Evolutionary conservation across 768 basidiomycete genomes (phyloP).

Genomic region (Boletellus ananas): DNA sequence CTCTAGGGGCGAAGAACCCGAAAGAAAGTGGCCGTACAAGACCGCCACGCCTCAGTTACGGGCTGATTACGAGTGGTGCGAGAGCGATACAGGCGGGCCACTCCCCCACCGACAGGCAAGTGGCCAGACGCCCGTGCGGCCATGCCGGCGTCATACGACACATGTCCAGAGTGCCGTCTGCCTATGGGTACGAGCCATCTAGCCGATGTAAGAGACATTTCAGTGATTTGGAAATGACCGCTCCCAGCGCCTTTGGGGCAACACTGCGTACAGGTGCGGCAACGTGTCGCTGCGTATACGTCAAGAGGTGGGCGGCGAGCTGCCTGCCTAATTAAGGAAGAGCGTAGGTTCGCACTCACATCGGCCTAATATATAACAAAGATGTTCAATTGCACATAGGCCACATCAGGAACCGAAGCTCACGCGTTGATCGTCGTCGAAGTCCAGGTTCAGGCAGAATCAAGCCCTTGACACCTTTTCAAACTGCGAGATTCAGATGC

Average conservation of each 20-base stretch:
- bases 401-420: slow-evolving; percentile 26
- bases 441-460: slow-evolving; percentile 13
- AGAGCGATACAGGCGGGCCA: neutral
- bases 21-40: slow-evolving; percentile 19
- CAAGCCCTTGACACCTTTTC: slow-evolving; percentile 21
- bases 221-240: neutral
- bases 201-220: slow-evolving; percentile 9
- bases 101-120: neutral
- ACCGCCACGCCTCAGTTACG: slow-evolving; percentile 18
- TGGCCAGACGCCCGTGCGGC: slow-evolving; percentile 7
- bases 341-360: slow-evolving; percentile 7
- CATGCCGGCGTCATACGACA: slow-evolving; percentile 11
- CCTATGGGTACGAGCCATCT: slow-evolving; percentile 5
- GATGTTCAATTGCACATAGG: slow-evolving; percentile 7
- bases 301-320: slow-evolving; percentile 14
- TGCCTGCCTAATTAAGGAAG: slow-evolving; percentile 3
- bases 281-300: slow-evolving; percentile 24
- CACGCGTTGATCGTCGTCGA: slow-evolving; percentile 25
- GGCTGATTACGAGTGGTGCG: slow-evolving; percentile 5
- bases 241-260: slow-evolving; percentile 2
- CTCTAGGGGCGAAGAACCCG: slow-evolving; percentile 29
- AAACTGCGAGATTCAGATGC: slow-evolving; percentile 13
- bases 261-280: neutral
- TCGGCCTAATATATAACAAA: slow-evolving; percentile 8
- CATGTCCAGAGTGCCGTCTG: slow-evolving; percentile 2